phyloP scores from a whole-genome alignment of 2,329 filamentous ascomycete genomes.

The Pyrenochaeta sp. region DNA sequence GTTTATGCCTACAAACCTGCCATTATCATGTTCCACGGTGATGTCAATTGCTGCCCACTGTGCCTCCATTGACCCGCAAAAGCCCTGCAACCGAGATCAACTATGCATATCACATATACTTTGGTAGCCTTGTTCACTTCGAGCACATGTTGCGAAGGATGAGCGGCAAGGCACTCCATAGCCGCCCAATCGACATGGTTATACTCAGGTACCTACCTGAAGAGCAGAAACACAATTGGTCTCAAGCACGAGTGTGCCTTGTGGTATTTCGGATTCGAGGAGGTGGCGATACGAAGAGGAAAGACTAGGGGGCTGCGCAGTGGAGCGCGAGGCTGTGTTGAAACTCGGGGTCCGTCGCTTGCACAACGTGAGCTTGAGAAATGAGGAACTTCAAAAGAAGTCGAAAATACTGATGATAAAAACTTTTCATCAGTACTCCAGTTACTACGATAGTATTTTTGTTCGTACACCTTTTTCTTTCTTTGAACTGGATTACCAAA shows the following conservation, averaged over 20 bases:
- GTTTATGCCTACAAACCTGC: not conserved
- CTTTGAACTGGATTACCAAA: no score
- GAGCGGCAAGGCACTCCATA: not conserved
- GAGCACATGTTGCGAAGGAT: no score
- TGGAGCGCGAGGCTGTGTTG: not conserved
- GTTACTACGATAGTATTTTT: not conserved
- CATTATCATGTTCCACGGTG: no score
- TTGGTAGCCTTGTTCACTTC: no score
- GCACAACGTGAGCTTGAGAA: not conserved
- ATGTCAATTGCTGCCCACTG: no score
- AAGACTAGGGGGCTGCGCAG: not conserved
- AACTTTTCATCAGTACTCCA: not conserved
- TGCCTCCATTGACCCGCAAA: no score
- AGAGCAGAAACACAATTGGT: not conserved
- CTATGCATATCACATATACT: no score
- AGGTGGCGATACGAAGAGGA: not conserved
- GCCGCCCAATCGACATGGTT: not conserved
- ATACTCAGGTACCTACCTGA: not conserved
- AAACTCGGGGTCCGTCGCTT: not conserved
- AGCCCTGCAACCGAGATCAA: no score
- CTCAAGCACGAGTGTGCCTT: not conserved
- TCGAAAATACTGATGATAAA: not conserved
- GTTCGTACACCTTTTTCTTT: no score
- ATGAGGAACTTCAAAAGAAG: not conserved
- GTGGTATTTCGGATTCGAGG: not conserved